Evolutionary conservation across 768 basidiomycete genomes (phyloP), one percentile per base, ranked within the genome.

Genomic region (Lenzites betulinus): DNA sequence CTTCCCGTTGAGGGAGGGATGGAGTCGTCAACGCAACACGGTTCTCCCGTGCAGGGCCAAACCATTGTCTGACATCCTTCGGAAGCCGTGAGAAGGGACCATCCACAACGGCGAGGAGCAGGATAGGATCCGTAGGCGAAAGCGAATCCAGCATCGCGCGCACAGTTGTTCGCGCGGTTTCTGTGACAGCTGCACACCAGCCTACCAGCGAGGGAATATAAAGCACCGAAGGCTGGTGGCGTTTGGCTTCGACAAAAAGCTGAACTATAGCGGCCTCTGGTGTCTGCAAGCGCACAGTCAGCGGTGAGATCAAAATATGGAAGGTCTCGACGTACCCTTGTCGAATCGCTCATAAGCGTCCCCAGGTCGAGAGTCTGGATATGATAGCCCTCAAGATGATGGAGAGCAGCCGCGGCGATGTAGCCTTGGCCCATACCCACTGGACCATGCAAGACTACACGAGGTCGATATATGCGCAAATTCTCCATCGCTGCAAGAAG

Each of bases 321-420:
- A 20, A 3, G 1, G 7, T 22, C 7, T 36, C 25, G 15, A 77
- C 91, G 70, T 60, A 96, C 95, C 70, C 95, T 77, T 1, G 93
- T 87, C 0, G 95, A 91, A 71, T 98, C 96, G 41, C 91, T 83
- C 76, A 98, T 81, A 43, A 99, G 76, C 0, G 86, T 87, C 11
- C 93, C 97, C 18, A 98, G 79, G 70, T 99, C 97, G 53, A 98
- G 80, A 67, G 85, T 94, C 73, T 99, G 97, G 0, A 98, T 83
- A 70, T 98, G 93, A 73, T 92, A 97, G 0, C 97, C 96, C 76
- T 99, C 97, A 20, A 99, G 76, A 71, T 95, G 89, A 76, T 98
- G 95, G 35, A 99, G 74, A 6, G 92, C 86, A 0, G 96, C 97
- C 1, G 95, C 87, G 39, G 93, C 96, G 59, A 98, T 78, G 67